phyloP scores from a whole-genome alignment of 2,329 filamentous ascomycete species.

The Xylaria digitata region DNA sequence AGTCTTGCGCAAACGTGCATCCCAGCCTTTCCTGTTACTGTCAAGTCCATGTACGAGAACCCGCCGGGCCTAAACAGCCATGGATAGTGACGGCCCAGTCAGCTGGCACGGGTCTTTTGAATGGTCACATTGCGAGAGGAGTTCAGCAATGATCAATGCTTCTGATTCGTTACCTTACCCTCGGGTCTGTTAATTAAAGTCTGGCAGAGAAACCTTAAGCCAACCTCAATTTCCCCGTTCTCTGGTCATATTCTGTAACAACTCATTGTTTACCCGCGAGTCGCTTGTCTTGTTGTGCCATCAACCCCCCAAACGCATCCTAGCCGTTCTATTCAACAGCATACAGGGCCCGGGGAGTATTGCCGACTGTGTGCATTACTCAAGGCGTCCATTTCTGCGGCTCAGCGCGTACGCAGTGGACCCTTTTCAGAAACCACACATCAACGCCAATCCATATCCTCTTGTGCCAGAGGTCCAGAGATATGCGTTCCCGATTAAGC shows the following conservation, averaged over 20 bases:
- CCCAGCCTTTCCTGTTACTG: constrained; percentile 19
- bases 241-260: constrained; percentile 15
- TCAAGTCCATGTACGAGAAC: constrained; percentile 24
- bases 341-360: constrained; percentile 2
- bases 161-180: constrained; percentile 49
- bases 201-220: constrained; percentile 47
- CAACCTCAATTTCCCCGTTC: constrained; percentile 42
- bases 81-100: constrained; percentile 33
- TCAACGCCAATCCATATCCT: constrained; percentile 16
- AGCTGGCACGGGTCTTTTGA: constrained; percentile 34
- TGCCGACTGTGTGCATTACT: constrained; percentile 26
- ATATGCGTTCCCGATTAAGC: constrained; percentile 5
- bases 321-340: constrained; percentile 9
- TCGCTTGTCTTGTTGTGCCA: constrained; percentile 23
- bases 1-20: constrained; percentile 24
- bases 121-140: constrained; percentile 46
- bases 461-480: constrained; percentile 10
- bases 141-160: constrained; percentile 41
- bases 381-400: constrained; percentile 18
- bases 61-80: constrained; percentile 26
- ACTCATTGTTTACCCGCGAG: constrained; percentile 15
- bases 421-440: constrained; percentile 8
- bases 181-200: constrained; percentile 41
- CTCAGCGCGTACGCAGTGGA: constrained; percentile 17
- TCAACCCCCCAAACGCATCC: constrained; percentile 15